Conservation (phyloP, 371 early-diverging fungal genomes). For the Circinella umbellata region DNA sequence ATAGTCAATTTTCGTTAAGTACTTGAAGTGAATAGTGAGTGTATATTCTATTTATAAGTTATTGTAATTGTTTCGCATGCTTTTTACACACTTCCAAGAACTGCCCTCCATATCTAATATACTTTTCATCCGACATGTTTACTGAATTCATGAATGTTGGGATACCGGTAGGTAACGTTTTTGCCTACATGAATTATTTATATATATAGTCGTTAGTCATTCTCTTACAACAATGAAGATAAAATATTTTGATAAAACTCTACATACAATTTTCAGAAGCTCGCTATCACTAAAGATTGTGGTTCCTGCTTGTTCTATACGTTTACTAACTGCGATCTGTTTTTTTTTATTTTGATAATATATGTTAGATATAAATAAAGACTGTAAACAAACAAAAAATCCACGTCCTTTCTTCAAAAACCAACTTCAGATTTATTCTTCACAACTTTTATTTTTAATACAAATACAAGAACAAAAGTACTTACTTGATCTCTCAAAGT, state of each 20-base stretch:
- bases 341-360: too few relatives aligned
- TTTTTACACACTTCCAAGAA: constrained; percentile 24
- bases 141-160: constrained; percentile 2
- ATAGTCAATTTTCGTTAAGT: too few relatives aligned
- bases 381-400: too few relatives aligned
- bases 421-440: too few relatives aligned
- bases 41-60: too few relatives aligned
- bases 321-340: neutral
- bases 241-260: neutral
- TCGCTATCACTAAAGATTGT: neutral
- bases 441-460: too few relatives aligned
- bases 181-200: neutral
- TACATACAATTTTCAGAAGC: neutral
- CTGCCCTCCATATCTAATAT: constrained; percentile 13
- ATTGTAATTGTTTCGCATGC: constrained; percentile 9
- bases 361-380: too few relatives aligned
- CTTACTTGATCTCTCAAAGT: neutral
- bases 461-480: neutral
- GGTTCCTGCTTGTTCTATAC: neutral
- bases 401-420: too few relatives aligned
- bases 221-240: neutral
- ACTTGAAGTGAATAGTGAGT: too few relatives aligned
- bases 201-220: neutral
- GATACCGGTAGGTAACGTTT: neutral
- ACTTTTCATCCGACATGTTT: constrained; percentile 21